phyloP scores from a whole-genome alignment of 2,329 filamentous ascomycete species.

The Sporothrix euskadiensis region DNA sequence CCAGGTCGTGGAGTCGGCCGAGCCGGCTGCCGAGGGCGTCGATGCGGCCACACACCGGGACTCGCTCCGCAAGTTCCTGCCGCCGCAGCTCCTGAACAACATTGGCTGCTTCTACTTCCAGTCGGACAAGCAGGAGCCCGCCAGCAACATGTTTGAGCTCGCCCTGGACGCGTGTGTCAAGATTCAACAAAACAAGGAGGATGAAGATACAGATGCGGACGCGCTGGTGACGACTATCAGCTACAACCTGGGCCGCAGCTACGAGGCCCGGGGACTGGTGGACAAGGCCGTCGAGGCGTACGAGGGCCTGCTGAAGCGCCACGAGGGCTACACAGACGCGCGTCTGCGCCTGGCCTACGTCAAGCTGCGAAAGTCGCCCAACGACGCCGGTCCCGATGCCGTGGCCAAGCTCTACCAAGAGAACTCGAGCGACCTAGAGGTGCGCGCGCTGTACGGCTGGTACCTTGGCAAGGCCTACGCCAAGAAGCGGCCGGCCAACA shows the following conservation, averaged over 20 bases:
- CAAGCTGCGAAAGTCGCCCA: conserved; percentile 74
- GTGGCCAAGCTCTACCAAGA: conserved; percentile 83
- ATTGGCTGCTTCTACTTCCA: conserved; percentile 96
- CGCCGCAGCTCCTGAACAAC: conserved; percentile 92
- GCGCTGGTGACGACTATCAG: conserved; percentile 93
- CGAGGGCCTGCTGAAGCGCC: conserved; percentile 78
- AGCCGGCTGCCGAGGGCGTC: conserved; percentile 60
- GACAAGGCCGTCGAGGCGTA: conserved; percentile 89
- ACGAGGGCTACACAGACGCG: conserved; percentile 90
- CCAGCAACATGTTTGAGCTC: conserved; percentile 87
- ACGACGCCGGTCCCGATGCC: conserved; percentile 81
- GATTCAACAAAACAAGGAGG: conserved; percentile 71
- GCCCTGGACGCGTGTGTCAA: conserved; percentile 85
- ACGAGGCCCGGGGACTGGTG: conserved; percentile 77
- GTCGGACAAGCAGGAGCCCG: conserved; percentile 74
- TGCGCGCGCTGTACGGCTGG: conserved; percentile 92
- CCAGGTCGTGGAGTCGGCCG: conserved; percentile 66
- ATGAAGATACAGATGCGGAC: conserved; percentile 74
- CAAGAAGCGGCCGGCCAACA: conserved; percentile 76
- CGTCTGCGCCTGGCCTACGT: conserved; percentile 88
- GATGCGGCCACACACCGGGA: conserved; percentile 62
- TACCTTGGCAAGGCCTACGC: conserved; percentile 79
- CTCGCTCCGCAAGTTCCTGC: conserved; percentile 72
- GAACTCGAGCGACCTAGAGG: conserved; percentile 82
- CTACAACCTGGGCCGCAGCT: conserved; percentile 92